phyloP scores from a whole-genome alignment of 257 asterid genomes.

The Linaria vulgaris region DNA sequence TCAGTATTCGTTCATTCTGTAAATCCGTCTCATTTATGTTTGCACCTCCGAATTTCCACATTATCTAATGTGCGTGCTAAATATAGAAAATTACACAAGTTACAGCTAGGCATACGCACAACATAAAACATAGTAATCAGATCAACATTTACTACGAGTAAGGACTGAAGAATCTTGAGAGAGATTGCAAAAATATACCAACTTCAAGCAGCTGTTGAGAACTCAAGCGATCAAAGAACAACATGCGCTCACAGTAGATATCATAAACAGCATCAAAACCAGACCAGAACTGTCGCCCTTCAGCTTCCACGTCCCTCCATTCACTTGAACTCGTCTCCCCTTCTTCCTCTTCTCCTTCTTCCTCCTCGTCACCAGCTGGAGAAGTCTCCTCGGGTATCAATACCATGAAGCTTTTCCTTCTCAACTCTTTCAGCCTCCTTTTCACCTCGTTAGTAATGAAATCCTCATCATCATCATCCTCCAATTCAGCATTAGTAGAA shows the following conservation, averaged over 20 bases:
- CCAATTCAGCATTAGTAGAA: slow-evolving; percentile 51
- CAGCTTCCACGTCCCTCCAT: slow-evolving; percentile 91
- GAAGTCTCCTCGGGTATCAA: slow-evolving; percentile 87
- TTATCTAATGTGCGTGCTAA: too few relatives aligned
- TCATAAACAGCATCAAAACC: slow-evolving; percentile 88
- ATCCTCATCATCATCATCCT: slow-evolving; percentile 93
- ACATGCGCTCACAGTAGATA: slow-evolving; percentile 76
- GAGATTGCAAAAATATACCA: slow-evolving; percentile 46
- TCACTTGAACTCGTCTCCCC: slow-evolving; percentile 72
- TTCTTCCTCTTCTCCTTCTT: slow-evolving; percentile 66
- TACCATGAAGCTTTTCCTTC: slow-evolving; percentile 91
- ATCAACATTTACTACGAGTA: neutral
- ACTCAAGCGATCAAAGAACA: slow-evolving; percentile 56
- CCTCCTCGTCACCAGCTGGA: slow-evolving; percentile 58
- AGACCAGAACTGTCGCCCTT: slow-evolving; percentile 84
- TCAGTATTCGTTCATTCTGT: neutral
- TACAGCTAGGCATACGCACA: too few relatives aligned
- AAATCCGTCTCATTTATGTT: neutral
- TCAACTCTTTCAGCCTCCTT: slow-evolving; percentile 87
- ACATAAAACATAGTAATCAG: neutral
- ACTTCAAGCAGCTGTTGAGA: slow-evolving; percentile 80
- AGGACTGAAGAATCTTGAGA: slow-evolving; percentile 20
- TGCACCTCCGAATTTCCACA: neutral
- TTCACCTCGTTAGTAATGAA: slow-evolving; percentile 90
- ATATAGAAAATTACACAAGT: neutral